Evolutionary conservation across 2,329 filamentous ascomycete species (phyloP), one percentile per base, ranked within the genome.

Genomic region (Trichoderma cornu-damae): DNA sequence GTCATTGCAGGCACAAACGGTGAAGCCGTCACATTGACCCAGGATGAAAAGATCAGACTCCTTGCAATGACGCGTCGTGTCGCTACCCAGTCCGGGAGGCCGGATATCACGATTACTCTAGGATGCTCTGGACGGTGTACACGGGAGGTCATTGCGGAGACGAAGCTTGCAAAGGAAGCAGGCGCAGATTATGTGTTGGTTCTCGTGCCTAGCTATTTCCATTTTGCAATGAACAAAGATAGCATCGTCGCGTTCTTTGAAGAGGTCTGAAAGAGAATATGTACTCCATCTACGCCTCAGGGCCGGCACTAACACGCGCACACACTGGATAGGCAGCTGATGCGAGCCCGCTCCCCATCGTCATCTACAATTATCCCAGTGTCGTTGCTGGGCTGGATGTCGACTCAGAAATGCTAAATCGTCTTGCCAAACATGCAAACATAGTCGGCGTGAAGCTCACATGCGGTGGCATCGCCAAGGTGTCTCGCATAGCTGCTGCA

Each of bases 351-450:
- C 67, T 89, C 1, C 86, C 86, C 0, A 74, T 89, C 22, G 71
- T 89, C 38, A 83, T 90, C 58, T 89, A 89, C 76, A 89, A 89
- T 71, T 89, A 85, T 74, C 86, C 86, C 1, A 83, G 77, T 4
- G 85, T 87, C 3, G 83, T 79, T 22, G 79, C 84, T 11, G 86
- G 87, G 4, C 74, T 89, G 8, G 86, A 89, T 64, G 75, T 89
- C 43, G 82, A 84, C 66, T 87, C 83, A 0, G 85, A 88, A 61
- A 79, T 82, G 64, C 83, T 89, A 61, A 73, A 57, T 50, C 54
- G 54, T 3, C 35, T 79, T 2, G 71, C 74, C 0, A 70, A 77
- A 59, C 81, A 86, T 66, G 72, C 77, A 40, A 88, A 87, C 62
- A 86, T 89, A 62, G 81, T 87, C 50, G 86, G 85, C 28, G 82